A percentile compares a stretch with the other conserved stretches of the same genome.
phyloP scores from a whole-genome alignment of 2,329 filamentous ascomycete species.

The Diaporthe sp. region DNA sequence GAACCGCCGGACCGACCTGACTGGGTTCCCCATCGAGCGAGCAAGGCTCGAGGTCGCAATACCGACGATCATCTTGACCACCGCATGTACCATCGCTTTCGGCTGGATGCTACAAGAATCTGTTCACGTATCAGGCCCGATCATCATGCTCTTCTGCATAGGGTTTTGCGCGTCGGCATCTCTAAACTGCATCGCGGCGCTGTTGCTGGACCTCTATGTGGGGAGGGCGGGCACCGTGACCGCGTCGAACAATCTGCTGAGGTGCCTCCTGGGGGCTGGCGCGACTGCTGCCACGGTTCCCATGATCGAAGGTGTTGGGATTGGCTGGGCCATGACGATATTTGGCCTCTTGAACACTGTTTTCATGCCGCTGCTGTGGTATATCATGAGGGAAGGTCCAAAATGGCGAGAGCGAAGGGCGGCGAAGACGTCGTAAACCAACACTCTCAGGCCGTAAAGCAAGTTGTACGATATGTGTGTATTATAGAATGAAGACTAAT shows the following conservation, averaged over 20 bases:
- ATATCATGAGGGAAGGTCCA: not conserved
- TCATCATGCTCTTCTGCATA: constrained; percentile 56
- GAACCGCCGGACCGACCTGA: constrained; percentile 56
- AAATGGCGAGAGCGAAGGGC: not conserved
- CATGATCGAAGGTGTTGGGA: constrained; percentile 66
- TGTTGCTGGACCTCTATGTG: constrained; percentile 68
- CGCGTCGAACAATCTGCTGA: constrained; percentile 68
- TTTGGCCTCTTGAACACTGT: not conserved
- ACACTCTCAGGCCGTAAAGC: not conserved
- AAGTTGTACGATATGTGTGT: not conserved
- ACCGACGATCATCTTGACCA: constrained; percentile 59
- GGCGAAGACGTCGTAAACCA: not conserved
- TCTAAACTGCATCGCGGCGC: constrained; percentile 35
- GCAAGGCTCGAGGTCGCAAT: constrained; percentile 52
- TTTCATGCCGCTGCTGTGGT: not conserved
- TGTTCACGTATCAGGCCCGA: constrained; percentile 55
- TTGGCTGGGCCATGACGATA: constrained; percentile 58
- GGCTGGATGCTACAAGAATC: constrained; percentile 59
- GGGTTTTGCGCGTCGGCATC: constrained; percentile 46
- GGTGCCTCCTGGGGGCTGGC: constrained; percentile 68
- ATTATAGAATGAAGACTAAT: not conserved
- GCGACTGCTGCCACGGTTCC: constrained; percentile 65
- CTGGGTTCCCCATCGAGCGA: constrained; percentile 54
- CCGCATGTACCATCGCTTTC: constrained; percentile 57
- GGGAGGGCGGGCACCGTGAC: constrained; percentile 65